Evolutionary conservation across 306 rosid genomes (phyloP), one percentile per base, ranked within the genome.

Genomic region (Oemleria cerasiformis): DNA sequence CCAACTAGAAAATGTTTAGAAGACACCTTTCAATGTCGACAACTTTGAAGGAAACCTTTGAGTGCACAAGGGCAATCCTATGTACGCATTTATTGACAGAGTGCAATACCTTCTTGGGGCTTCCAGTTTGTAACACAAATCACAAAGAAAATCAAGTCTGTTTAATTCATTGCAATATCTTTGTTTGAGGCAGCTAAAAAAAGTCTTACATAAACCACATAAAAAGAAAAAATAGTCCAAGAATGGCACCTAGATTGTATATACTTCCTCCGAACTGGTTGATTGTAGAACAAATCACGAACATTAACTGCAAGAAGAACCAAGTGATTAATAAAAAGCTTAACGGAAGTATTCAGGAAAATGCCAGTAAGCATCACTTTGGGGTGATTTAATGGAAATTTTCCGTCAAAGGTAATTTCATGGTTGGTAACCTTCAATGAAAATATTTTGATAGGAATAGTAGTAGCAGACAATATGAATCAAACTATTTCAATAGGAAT

Each of bases 281-380:
- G 99, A 80, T 91, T 94, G 90, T 94, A 91, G 80, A 89, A 94
- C 78, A 91, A 79, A 82, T 94, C 99, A 39, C 90, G 94, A 66
- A 88, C 96, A 81, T 80, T 73, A 78, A 89, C 99, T 94, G 86
- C 83, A 63, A 63, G 15, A 12, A 63, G 58, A 70, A 62, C 25
- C 78, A 72, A 80, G 80, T 55, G 65, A 72, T 67, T 21, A 70
- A 70, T 23, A 62, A 60, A 41, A 66, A n/a, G 8, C 43, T 67
- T 68, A 47, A 72, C 59, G 50, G 5, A 71, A 65, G 50, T n/a
- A 47, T 20, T 25, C 41, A 49, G 21, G 39, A 45, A 69, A 50
- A 13, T 6, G 38, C 20, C n/a, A 57, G n/a, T 40, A 50, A 38
- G 48, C 60, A 68, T 50, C 15, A 39, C 41, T 40, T 16, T 1